Evolutionary conservation across 2,329 filamentous ascomycete species (phyloP).

Genomic region (Trichoderma koningiopsis): DNA sequence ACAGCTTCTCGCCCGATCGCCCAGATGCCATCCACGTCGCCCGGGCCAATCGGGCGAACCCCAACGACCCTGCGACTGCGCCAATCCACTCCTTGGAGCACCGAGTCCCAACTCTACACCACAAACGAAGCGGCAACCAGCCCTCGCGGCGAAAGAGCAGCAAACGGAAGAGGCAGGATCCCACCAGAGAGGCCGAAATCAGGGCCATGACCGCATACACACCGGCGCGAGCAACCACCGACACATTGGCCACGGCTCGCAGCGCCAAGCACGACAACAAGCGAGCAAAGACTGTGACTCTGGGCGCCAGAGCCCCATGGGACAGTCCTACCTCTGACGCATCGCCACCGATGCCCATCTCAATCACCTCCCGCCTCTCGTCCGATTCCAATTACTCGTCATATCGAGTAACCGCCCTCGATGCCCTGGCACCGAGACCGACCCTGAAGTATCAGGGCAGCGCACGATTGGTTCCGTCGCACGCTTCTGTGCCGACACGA

Average conservation of each 20-base stretch:
- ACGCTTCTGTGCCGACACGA: slow-evolving; percentile 50
- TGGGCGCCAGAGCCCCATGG: slow-evolving; percentile 52
- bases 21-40: slow-evolving; percentile 55
- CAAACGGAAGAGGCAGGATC: slow-evolving; percentile 75
- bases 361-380: slow-evolving; percentile 75
- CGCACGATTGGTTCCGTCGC: slow-evolving; percentile 57
- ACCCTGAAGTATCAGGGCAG: slow-evolving; percentile 74
- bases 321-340: slow-evolving; percentile 69
- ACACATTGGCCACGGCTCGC: slow-evolving; percentile 63
- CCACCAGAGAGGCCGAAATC: slow-evolving; percentile 82
- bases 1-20: slow-evolving; percentile 65
- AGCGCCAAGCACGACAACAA: slow-evolving; percentile 62
- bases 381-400: slow-evolving; percentile 70
- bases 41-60: slow-evolving; percentile 26
- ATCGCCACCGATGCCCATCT: slow-evolving; percentile 73
- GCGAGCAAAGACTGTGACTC: slow-evolving; percentile 56
- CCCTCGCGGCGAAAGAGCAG: slow-evolving; percentile 70
- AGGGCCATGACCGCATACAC: slow-evolving; percentile 76
- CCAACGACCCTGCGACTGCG: slow-evolving; percentile 26
- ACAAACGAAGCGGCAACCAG: slow-evolving; percentile 60
- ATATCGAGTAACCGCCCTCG: slow-evolving; percentile 78
- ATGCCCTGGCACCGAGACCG: slow-evolving; percentile 81
- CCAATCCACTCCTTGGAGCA: slow-evolving; percentile 33
- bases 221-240: slow-evolving; percentile 63
- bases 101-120: slow-evolving; percentile 56